Conservation (phyloP, 1,139 yeast genomes). For the Candida sp. region DNA sequence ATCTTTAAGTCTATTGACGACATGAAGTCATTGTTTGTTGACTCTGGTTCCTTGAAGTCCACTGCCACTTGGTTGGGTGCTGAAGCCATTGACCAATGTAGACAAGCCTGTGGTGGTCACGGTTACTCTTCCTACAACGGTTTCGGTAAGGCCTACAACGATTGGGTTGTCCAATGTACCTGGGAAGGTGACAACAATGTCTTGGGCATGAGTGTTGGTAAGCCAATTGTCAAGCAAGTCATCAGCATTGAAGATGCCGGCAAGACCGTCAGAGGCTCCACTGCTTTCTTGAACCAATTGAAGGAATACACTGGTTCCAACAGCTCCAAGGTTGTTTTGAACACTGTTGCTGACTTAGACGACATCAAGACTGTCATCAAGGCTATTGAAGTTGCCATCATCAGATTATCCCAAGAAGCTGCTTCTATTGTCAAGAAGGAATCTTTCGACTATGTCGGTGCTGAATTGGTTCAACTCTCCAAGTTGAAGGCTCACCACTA, state of each 20-base stretch:
- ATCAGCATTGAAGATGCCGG: conserved; percentile 33
- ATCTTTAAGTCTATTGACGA: conserved; percentile 42
- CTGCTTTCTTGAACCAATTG: conserved; percentile 43
- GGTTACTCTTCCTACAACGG: conserved; percentile 54
- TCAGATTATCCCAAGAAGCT: conserved; percentile 41
- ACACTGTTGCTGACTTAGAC: conserved; percentile 29
- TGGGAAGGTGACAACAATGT: conserved; percentile 60
- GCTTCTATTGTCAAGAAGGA: conserved; percentile 31
- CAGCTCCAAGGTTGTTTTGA: conserved; percentile 29
- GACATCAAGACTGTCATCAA: conserved; percentile 36
- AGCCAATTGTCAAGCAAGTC: conserved; percentile 45
- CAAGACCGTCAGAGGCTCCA: conserved; percentile 40
- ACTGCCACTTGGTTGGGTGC: conserved; percentile 55
- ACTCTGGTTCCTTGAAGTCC: conserved; percentile 52
- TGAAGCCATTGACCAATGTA: conserved; percentile 48
- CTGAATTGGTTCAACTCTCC: conserved; percentile 61
- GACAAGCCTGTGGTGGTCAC: conserved; percentile 59
- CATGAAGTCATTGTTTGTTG: conserved; percentile 49
- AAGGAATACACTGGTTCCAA: conserved; percentile 27
- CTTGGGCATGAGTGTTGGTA: conserved; percentile 50
- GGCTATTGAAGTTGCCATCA: conserved; percentile 47
- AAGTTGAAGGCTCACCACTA: conserved; percentile 52
- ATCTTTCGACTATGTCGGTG: conserved; percentile 54
- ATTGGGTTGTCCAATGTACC: conserved; percentile 56
- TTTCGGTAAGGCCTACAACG: conserved; percentile 51